Conservation (phyloP, 768 basidiomycete species). For the Pulveroboletus frians region DNA sequence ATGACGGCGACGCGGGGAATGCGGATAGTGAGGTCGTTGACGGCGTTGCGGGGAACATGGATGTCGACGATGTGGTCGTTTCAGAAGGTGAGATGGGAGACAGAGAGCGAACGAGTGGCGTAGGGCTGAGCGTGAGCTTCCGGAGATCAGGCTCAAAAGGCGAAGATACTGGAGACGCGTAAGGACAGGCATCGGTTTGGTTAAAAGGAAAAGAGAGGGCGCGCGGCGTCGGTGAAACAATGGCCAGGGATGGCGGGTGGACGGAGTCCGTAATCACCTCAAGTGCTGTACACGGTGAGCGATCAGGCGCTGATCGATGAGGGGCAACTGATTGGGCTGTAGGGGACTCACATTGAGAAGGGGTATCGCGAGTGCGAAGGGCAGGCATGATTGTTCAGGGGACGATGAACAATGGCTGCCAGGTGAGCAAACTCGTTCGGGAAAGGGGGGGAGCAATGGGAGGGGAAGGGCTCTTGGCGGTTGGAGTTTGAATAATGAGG, state of each 20-base stretch:
- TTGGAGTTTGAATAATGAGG: conserved; percentile 38
- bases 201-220: conserved; percentile 42
- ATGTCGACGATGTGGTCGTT: conserved; percentile 36
- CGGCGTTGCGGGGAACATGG: conserved; percentile 38
- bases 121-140: conserved; percentile 41
- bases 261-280: conserved; percentile 68
- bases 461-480: conserved; percentile 15
- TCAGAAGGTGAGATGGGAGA: conserved; percentile 36
- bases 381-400: conserved; percentile 63
- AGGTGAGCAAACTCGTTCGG: conserved; percentile 33
- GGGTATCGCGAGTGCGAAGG: conserved; percentile 73
- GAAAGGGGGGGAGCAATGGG: conserved; percentile 30
- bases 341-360: conserved; percentile 40
- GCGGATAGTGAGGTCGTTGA: conserved; percentile 31
- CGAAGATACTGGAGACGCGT: conserved; percentile 59
- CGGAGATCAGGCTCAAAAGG: conserved; percentile 71
- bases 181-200: conserved; percentile 46
- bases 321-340: not conserved
- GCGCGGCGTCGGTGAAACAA: conserved; percentile 58
- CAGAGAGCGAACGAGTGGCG: conserved; percentile 37
- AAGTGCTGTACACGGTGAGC: conserved; percentile 47
- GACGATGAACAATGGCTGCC: conserved; percentile 31
- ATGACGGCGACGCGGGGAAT: conserved; percentile 29
- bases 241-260: conserved; percentile 49
- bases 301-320: conserved; percentile 4